Evolutionary conservation across 345 rosid genomes (phyloP).

Genomic region (Ricinus communis): DNA sequence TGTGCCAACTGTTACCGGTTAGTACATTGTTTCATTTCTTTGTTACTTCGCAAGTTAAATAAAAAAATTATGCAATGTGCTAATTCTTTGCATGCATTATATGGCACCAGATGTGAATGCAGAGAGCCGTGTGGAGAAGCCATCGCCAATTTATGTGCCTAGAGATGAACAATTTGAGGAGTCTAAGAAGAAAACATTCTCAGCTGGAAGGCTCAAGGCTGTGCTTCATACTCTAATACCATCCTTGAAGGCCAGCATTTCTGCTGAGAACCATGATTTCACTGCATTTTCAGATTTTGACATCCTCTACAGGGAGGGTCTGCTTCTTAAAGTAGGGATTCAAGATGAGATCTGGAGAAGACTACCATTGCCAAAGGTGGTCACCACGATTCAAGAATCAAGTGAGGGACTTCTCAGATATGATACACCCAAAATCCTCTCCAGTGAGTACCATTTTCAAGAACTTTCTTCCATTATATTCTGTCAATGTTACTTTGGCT

Average conservation of each 20-base stretch:
- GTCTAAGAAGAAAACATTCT: slow-evolving; percentile 60
- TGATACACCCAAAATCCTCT: slow-evolving; percentile 77
- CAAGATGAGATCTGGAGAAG: slow-evolving; percentile 75
- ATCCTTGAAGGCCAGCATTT: slow-evolving; percentile 72
- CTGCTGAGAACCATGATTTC: slow-evolving; percentile 63
- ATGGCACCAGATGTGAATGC: slow-evolving; percentile 51
- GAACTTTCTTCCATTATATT: not conserved
- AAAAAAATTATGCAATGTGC: not conserved
- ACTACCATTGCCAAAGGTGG: slow-evolving; percentile 66
- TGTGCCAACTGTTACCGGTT: slow-evolving; percentile 54
- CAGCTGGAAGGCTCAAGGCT: slow-evolving; percentile 71
- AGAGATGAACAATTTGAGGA: slow-evolving; percentile 96
- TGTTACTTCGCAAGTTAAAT: not conserved
- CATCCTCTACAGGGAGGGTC: slow-evolving; percentile 81
- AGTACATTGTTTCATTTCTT: not conserved
- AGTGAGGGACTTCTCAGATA: slow-evolving; percentile 82
- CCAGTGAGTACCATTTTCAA: slow-evolving; percentile 54
- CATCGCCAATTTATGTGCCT: slow-evolving; percentile 84
- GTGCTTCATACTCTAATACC: slow-evolving; percentile 85
- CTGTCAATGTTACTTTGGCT: not conserved
- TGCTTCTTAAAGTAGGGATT: slow-evolving; percentile 76
- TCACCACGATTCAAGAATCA: slow-evolving; percentile 56
- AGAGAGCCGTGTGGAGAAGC: slow-evolving; percentile 93
- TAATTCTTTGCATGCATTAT: not conserved
- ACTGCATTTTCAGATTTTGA: slow-evolving; percentile 73